Evolutionary conservation across 73 alveolate genomes (phyloP).

Genomic region (Paramecium primaurelia): DNA sequence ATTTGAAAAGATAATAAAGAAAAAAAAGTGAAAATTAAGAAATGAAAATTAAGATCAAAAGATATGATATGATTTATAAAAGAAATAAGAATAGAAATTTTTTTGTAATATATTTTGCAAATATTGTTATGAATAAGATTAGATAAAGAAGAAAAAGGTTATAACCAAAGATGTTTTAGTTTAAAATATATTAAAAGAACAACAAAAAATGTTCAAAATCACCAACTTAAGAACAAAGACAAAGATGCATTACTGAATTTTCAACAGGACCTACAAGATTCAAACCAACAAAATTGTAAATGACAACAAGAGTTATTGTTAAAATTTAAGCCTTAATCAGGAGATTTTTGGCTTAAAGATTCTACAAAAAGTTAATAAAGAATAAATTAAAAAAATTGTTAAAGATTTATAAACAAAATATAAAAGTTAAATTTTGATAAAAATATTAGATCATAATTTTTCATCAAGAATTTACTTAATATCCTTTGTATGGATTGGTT

Average conservation of each 20-base stretch:
- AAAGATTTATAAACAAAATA: not conserved
- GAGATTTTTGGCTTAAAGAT: not conserved
- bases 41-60: not conserved
- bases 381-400: not conserved
- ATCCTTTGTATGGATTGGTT: conserved; percentile 21
- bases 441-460: not conserved
- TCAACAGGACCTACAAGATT: not conserved
- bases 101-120: not conserved
- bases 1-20: not conserved
- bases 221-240: not conserved
- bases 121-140: not conserved
- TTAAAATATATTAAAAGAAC: not conserved
- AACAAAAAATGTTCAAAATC: not conserved
- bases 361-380: not conserved
- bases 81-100: not conserved
- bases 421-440: not conserved
- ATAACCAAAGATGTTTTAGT: not conserved
- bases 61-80: not conserved
- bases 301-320: not conserved
- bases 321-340: not conserved
- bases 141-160: not conserved
- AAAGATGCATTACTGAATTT: not conserved
- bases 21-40: not conserved
- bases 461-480: not conserved
- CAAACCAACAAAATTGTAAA: not conserved